Evolutionary conservation across 2,329 filamentous ascomycete species (phyloP).

Genomic region (Sarocladium strictum): DNA sequence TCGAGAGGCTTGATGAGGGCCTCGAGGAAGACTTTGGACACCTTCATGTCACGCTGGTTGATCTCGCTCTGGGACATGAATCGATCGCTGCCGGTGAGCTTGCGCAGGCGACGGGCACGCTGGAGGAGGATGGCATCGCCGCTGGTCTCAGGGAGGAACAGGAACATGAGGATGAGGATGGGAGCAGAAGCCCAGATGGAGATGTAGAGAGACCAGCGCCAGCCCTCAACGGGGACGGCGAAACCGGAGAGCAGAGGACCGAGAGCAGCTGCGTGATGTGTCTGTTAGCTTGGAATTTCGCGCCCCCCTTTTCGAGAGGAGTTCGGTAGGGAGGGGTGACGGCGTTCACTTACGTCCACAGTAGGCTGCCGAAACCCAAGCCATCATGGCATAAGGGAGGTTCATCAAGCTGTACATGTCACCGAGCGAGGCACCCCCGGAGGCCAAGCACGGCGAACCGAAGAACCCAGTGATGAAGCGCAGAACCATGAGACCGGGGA

Average conservation of each 20-base stretch:
- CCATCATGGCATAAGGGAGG: conserved; percentile 52
- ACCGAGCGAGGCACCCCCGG: conserved; percentile 44
- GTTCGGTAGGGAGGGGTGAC: neutral
- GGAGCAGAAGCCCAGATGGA: conserved; percentile 57
- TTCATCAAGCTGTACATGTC: conserved; percentile 50
- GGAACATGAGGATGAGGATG: conserved; percentile 53
- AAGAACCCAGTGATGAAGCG: conserved; percentile 63
- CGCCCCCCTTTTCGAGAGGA: no score
- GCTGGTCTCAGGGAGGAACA: conserved; percentile 60
- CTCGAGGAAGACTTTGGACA: conserved; percentile 41
- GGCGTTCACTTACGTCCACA: conserved; percentile 31
- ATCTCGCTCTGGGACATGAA: conserved; percentile 61
- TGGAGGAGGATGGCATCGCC: conserved; percentile 53
- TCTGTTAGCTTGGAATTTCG: no score
- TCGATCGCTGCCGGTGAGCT: conserved; percentile 47
- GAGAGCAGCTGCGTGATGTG: conserved; percentile 39
- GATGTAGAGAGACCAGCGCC: conserved; percentile 61
- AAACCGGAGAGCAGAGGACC: conserved; percentile 58
- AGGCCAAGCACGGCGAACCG: conserved; percentile 59
- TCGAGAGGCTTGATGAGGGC: conserved; percentile 56
- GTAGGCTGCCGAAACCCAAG: conserved; percentile 51
- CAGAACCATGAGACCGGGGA: conserved; percentile 56
- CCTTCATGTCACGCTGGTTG: conserved; percentile 48
- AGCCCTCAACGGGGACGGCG: conserved; percentile 48
- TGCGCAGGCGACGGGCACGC: conserved; percentile 55